A percentile compares a stretch with the other conserved stretches of the same genome.
Conservation (phyloP, 2,329 filamentous ascomycete species). For the Fusarium sp. region DNA sequence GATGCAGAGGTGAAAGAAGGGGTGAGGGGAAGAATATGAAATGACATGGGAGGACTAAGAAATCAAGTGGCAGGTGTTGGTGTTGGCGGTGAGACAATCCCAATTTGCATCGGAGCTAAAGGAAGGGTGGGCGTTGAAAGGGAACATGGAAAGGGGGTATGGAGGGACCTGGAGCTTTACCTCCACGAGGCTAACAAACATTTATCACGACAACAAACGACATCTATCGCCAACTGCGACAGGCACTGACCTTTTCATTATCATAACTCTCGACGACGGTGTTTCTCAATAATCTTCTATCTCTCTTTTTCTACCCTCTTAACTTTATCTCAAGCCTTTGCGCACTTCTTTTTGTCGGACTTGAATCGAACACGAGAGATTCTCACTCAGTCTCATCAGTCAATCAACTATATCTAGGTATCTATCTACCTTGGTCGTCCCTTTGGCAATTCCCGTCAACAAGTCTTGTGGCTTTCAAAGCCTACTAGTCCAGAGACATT, state of each 20-base stretch:
- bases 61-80: constrained; percentile 19
- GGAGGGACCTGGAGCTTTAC: background rate
- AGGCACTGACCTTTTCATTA: background rate
- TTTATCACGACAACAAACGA: constrained; percentile 24
- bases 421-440: background rate
- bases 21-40: background rate
- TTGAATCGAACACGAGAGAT: background rate
- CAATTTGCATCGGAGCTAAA: constrained; percentile 14
- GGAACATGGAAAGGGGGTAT: background rate
- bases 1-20: background rate
- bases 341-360: background rate
- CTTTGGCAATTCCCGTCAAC: constrained; percentile 4
- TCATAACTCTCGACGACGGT: background rate
- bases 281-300: background rate
- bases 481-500: background rate
- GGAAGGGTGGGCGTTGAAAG: constrained; percentile 8
- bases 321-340: background rate
- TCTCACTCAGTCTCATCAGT: background rate
- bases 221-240: background rate
- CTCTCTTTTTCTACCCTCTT: background rate
- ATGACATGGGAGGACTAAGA: background rate
- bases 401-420: background rate
- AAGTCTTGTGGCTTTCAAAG: background rate
- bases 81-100: constrained; percentile 29
- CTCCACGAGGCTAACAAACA: background rate